Percentiles rank a stretch among this genome's conserved stretches.
phyloP scores from a whole-genome alignment of 768 basidiomycete species.

The Lentinus tigrinus region DNA sequence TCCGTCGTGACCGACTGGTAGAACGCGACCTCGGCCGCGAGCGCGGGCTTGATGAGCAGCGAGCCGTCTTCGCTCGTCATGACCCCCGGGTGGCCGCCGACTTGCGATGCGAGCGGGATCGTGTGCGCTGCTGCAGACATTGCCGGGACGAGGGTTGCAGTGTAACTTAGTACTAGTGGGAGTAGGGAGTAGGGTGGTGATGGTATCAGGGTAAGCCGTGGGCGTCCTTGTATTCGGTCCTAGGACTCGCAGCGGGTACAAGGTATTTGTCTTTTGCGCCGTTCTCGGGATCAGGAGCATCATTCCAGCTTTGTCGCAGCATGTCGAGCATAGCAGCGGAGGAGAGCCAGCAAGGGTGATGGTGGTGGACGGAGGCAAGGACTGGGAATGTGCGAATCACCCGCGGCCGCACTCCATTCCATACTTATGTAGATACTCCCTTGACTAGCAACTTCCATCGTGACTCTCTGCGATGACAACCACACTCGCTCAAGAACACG shows the following conservation, averaged over 20 bases:
- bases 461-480: constrained; percentile 27
- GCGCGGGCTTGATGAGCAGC: constrained; percentile 78
- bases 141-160: background rate
- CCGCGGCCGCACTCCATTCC: too few species aligned
- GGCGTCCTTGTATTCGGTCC: background rate
- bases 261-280: background rate
- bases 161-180: too few species aligned
- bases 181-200: constrained; percentile 12
- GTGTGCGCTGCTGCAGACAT: background rate
- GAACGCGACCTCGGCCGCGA: constrained; percentile 64
- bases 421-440: too few species aligned
- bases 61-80: constrained; percentile 67
- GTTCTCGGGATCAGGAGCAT: background rate
- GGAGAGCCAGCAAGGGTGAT: background rate
- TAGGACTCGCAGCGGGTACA: background rate
- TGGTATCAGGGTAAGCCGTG: constrained; percentile 11
- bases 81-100: constrained; percentile 82
- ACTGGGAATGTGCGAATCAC: too few species aligned
- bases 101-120: constrained; percentile 54
- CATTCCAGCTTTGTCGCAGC: too few species aligned
- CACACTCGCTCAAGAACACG: constrained; percentile 32
- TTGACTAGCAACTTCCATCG: background rate
- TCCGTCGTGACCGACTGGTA: constrained; percentile 57
- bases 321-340: background rate
- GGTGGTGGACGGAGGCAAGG: background rate